Conservation (phyloP, 23 red algal genomes). For the Gracilaria caudata region DNA sequence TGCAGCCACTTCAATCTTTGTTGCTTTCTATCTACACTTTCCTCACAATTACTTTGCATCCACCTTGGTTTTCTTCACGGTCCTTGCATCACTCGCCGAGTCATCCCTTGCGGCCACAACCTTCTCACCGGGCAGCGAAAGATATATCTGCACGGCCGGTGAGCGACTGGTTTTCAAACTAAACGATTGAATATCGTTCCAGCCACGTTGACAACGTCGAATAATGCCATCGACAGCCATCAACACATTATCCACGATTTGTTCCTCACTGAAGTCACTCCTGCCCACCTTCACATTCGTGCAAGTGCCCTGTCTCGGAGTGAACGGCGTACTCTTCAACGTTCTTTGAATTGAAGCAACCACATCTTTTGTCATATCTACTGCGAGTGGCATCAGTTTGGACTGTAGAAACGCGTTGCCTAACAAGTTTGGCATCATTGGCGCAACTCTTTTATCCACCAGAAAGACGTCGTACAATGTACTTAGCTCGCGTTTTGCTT, state of each 20-base stretch:
- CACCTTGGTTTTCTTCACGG: not conserved
- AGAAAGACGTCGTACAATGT: conserved; percentile 82
- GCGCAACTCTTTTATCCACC: conserved; percentile 77
- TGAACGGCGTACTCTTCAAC: conserved; percentile 51
- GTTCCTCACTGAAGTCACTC: conserved; percentile 18
- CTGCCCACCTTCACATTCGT: conserved; percentile 40
- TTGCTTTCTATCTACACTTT: not conserved
- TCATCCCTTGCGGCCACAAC: not conserved
- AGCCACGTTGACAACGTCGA: conserved; percentile 36
- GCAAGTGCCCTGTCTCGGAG: conserved; percentile 64
- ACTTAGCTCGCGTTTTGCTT: conserved; percentile 70
- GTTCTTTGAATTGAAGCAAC: conserved; percentile 34
- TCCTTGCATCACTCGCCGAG: not conserved
- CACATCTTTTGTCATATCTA: conserved; percentile 47
- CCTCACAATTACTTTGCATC: not conserved
- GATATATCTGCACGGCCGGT: conserved; percentile 66
- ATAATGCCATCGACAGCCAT: conserved; percentile 35
- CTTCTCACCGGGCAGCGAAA: conserved; percentile 17
- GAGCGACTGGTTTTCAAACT: conserved; percentile 57
- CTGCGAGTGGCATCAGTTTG: conserved; percentile 67
- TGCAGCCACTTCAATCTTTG: not conserved
- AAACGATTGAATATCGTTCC: conserved; percentile 69
- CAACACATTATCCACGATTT: conserved; percentile 62
- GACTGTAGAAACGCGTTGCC: conserved; percentile 65
- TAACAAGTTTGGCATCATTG: conserved; percentile 80